Percentiles rank a stretch among this genome's conserved stretches.
Evolutionary conservation across 768 basidiomycete species (phyloP).

Genomic region (Termitomyces sp.): DNA sequence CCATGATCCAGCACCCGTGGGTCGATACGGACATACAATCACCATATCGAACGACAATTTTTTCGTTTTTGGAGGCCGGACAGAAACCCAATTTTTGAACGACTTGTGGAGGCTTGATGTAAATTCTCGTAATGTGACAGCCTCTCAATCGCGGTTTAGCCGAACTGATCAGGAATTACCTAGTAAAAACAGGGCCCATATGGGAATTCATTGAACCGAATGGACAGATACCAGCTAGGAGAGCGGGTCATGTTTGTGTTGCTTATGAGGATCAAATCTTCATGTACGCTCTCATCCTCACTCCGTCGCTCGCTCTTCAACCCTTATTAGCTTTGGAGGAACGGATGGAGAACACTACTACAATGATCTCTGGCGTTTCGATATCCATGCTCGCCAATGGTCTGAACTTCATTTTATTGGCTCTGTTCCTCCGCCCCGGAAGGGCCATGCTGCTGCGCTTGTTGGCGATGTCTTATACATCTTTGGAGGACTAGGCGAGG

Average conservation of each 20-base stretch:
- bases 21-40: conserved; percentile 94
- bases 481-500: conserved; percentile 95
- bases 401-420: conserved; percentile 93
- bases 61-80: conserved; percentile 95
- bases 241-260: conserved; percentile 91
- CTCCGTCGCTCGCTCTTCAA: conserved; percentile 6
- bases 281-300: conserved; percentile 47
- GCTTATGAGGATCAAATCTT: conserved; percentile 81
- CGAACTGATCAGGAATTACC: too few species aligned
- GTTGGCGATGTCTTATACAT: conserved; percentile 98
- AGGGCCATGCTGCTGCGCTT: conserved; percentile 94
- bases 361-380: conserved; percentile 98
- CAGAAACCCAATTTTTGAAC: conserved; percentile 90
- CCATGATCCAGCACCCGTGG: conserved; percentile 72
- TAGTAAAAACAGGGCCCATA: conserved; percentile 77
- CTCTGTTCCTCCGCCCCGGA: conserved; percentile 93
- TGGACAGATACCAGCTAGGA: conserved; percentile 66
- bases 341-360: conserved; percentile 99
- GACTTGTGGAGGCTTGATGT: conserved; percentile 97
- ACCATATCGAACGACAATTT: conserved; percentile 93
- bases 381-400: conserved; percentile 78
- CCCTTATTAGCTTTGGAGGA: conserved; percentile 75
- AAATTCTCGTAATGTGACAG: conserved; percentile 62
- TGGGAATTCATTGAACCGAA: conserved; percentile 81
- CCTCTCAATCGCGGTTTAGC: conserved; percentile 9